These are phyloP conservation scores for Ceratocystis cacaofunesta DNA, from an alignment of 2,329 filamentous ascomycete species.

Conservation along the genomic window DNA sequence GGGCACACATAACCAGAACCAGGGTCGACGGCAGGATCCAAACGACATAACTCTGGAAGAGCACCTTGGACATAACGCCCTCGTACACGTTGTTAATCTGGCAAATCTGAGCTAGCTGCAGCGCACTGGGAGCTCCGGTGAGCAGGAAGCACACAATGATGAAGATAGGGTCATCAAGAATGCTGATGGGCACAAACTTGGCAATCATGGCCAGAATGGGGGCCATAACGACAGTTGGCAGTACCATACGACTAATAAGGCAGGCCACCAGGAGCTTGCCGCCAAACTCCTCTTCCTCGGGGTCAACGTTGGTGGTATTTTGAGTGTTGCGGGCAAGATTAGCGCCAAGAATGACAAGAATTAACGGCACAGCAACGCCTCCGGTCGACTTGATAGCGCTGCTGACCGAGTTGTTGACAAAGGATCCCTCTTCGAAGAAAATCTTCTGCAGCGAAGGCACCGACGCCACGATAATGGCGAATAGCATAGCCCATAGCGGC, in stretches of 20 bases:
- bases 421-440: slow-evolving; percentile 81
- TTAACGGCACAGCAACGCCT: slow-evolving; percentile 83
- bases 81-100: slow-evolving; percentile 97
- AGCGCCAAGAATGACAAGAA: slow-evolving; percentile 85
- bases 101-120: slow-evolving; percentile 95
- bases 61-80: slow-evolving; percentile 76
- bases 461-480: slow-evolving; percentile 80
- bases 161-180: slow-evolving; percentile 94
- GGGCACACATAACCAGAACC: slow-evolving; percentile 72
- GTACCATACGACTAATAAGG: slow-evolving; percentile 75
- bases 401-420: slow-evolving; percentile 85
- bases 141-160: slow-evolving; percentile 95
- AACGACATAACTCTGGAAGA: slow-evolving; percentile 81
- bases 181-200: slow-evolving; percentile 83
- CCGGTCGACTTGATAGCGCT: slow-evolving; percentile 73
- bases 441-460: slow-evolving; percentile 66
- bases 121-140: slow-evolving; percentile 78
- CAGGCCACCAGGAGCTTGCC: slow-evolving; percentile 74
- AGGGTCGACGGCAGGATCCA: slow-evolving; percentile 95
- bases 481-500: slow-evolving; percentile 90
- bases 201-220: slow-evolving; percentile 74
- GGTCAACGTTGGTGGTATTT: slow-evolving; percentile 47
- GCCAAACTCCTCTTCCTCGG: slow-evolving; percentile 53
- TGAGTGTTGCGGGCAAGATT: slow-evolving; percentile 88
- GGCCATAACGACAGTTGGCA: slow-evolving; percentile 85